A percentile compares a stretch with the other conserved stretches of the same genome.
Conservation (phyloP, 164 flowering plant species). For the Piper betle region DNA sequence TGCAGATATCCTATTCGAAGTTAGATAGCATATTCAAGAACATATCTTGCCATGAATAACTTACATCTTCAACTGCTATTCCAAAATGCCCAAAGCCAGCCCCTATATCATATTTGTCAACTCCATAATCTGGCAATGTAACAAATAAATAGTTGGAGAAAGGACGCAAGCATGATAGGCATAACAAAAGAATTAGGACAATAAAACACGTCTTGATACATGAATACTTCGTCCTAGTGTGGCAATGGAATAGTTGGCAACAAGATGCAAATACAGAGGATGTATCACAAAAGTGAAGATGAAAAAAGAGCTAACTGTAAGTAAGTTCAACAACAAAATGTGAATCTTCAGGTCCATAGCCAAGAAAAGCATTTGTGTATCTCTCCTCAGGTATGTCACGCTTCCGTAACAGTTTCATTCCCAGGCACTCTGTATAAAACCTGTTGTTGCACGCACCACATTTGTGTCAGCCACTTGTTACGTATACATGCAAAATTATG, state of each 20-base stretch:
- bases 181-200: background rate
- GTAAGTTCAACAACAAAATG: slow-evolving; percentile 97
- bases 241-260: background rate
- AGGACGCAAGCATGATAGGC: background rate
- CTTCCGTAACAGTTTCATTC: slow-evolving; percentile 89
- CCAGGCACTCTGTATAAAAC: slow-evolving; percentile 94
- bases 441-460: slow-evolving; percentile 25
- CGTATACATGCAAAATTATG: background rate
- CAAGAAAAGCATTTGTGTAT: slow-evolving; percentile 97
- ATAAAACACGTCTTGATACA: too few species aligned
- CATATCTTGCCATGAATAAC: slow-evolving; percentile 12
- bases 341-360: slow-evolving; percentile 98
- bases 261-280: too few species aligned
- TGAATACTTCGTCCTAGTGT: background rate
- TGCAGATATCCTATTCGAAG: too few species aligned
- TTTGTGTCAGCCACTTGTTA: background rate
- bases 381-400: slow-evolving; percentile 97
- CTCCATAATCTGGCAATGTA: slow-evolving; percentile 75
- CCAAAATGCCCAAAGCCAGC: slow-evolving; percentile 98
- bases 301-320: slow-evolving; percentile 50
- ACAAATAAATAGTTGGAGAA: background rate
- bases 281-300: background rate
- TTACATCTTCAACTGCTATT: slow-evolving; percentile 96
- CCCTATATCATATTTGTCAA: slow-evolving; percentile 91
- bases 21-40: too few species aligned